phyloP scores from a whole-genome alignment of 345 rosid species.

The Eucalyptus polybractea region DNA sequence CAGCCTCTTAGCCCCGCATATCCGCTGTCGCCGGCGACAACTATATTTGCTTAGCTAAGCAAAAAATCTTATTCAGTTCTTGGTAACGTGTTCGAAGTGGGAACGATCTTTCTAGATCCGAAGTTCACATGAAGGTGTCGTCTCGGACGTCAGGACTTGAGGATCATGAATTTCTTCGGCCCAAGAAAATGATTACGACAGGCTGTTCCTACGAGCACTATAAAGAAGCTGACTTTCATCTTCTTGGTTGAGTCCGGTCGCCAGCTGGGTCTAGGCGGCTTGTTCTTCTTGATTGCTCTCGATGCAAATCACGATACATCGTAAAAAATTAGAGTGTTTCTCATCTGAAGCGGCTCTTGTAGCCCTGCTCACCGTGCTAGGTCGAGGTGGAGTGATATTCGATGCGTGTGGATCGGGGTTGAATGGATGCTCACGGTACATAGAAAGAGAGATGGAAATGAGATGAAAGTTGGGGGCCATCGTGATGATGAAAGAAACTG shows the following conservation, averaged over 20 bases:
- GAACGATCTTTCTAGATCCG: background rate
- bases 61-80: background rate
- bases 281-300: background rate
- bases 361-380: background rate
- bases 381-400: background rate
- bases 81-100: background rate
- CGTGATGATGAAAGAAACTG: background rate
- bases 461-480: background rate
- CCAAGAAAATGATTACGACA: background rate
- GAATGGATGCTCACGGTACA: background rate
- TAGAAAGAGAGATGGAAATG: background rate
- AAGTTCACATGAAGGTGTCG: background rate
- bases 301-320: background rate
- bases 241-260: background rate
- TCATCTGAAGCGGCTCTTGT: background rate
- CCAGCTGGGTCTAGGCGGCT: background rate
- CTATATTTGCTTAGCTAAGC: background rate
- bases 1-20: background rate
- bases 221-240: background rate
- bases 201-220: background rate
- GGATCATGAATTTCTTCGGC: background rate
- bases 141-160: background rate
- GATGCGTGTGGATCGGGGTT: background rate
- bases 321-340: background rate
- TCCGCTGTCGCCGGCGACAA: background rate